phyloP scores from a whole-genome alignment of 768 basidiomycete species.

The Saitozyma podzolica region DNA sequence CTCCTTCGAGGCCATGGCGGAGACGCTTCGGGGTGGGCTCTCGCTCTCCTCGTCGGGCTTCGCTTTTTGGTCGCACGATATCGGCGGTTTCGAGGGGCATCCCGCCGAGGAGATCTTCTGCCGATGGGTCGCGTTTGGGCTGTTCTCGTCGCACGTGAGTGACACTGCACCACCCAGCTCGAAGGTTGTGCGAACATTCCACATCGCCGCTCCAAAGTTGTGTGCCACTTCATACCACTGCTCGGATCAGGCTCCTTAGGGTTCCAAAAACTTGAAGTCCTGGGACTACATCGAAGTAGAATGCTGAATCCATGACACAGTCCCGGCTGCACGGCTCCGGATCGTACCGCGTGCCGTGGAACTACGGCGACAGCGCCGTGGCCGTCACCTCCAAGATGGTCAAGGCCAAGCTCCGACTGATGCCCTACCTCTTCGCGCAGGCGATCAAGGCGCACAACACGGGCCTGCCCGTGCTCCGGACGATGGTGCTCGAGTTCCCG shows the following conservation, averaged over 20 bases:
- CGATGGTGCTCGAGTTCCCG: constrained; percentile 51
- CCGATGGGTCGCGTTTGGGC: constrained; percentile 73
- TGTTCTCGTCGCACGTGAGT: constrained; percentile 67
- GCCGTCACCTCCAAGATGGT: constrained; percentile 57
- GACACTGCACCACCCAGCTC: no score
- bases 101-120: constrained; percentile 70
- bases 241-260: neutral
- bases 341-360: constrained; percentile 76
- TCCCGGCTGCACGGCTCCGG: constrained; percentile 71
- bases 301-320: constrained; percentile 10
- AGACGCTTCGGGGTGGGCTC: constrained; percentile 67
- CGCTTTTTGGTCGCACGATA: constrained; percentile 71
- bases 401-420: constrained; percentile 67
- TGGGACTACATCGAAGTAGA: neutral
- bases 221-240: neutral
- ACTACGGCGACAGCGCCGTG: constrained; percentile 62
- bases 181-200: no score
- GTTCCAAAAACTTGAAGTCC: no score
- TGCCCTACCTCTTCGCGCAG: constrained; percentile 65
- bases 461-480: constrained; percentile 50
- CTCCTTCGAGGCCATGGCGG: constrained; percentile 76
- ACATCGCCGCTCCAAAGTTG: no score
- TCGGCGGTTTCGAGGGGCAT: constrained; percentile 75
- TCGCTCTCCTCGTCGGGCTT: constrained; percentile 69
- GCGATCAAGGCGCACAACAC: constrained; percentile 47